phyloP scores from a whole-genome alignment of 2,329 filamentous ascomycete genomes.

The Cordyceps farinosa region DNA sequence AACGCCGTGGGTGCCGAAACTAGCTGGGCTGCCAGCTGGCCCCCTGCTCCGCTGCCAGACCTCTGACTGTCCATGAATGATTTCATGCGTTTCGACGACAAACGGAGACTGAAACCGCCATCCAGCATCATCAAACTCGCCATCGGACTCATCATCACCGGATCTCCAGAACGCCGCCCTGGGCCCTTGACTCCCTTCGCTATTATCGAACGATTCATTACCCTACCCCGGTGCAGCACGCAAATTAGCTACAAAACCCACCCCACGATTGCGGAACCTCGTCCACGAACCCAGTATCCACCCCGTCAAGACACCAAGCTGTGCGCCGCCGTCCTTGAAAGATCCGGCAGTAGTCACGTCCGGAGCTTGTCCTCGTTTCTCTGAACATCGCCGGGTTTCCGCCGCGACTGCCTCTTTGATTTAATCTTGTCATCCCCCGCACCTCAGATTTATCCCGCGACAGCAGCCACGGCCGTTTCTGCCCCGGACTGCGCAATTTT shows the following conservation, averaged over 20 bases:
- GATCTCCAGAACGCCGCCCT: background rate
- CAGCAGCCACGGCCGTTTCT: background rate
- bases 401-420: background rate
- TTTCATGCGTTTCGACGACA: background rate
- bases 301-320: slow-evolving; percentile 11
- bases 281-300: slow-evolving; percentile 12
- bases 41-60: background rate
- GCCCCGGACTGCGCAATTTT: background rate
- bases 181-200: background rate
- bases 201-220: background rate
- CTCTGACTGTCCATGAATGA: background rate
- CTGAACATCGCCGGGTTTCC: background rate
- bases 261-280: slow-evolving; percentile 18
- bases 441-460: background rate
- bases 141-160: background rate
- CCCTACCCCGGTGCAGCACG: background rate
- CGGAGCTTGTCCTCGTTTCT: background rate
- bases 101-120: slow-evolving; percentile 5
- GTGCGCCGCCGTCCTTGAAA: slow-evolving; percentile 2
- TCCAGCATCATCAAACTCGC: background rate
- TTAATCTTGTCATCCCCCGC: background rate
- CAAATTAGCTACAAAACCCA: background rate
- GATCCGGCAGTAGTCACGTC: slow-evolving; percentile 5
- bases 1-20: slow-evolving; percentile 8
- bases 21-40: background rate